Evolutionary conservation across 2,329 filamentous ascomycete genomes (phyloP).

Genomic region (Colletotrichum sidae): DNA sequence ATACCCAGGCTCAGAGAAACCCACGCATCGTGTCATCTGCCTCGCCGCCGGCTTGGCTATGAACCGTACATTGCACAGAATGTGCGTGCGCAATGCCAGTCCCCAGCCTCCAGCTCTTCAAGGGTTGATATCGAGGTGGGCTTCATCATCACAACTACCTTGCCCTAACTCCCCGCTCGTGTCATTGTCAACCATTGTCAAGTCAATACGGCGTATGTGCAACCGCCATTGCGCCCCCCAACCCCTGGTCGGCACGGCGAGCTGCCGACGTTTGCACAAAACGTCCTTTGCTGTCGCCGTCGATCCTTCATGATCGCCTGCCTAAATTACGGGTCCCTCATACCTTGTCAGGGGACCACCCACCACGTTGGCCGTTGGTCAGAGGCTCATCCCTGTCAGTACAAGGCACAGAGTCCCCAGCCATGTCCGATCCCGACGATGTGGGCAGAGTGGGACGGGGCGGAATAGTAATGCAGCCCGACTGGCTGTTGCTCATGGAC

Average conservation of each 20-base stretch:
- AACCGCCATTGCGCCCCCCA: conserved; percentile 5
- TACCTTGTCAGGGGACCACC: conserved; percentile 23
- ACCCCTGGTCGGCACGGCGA: conserved; percentile 25
- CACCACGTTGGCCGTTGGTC: conserved; percentile 33
- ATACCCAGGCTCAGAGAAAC: background rate
- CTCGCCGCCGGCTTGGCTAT: conserved; percentile 11
- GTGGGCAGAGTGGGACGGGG: conserved; percentile 33
- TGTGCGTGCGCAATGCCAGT: background rate
- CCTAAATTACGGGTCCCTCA: conserved; percentile 26
- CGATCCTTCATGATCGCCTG: conserved; percentile 32
- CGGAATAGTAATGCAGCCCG: conserved; percentile 26
- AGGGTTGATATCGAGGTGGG: background rate
- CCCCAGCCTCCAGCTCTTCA: conserved; percentile 3
- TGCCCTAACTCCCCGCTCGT: background rate
- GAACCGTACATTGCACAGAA: conserved; percentile 5
- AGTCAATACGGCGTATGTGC: conserved; percentile 19
- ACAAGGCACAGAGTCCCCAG: conserved; percentile 1
- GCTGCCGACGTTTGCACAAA: conserved; percentile 35
- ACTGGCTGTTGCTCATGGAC: conserved; percentile 28
- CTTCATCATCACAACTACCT: conserved; percentile 6
- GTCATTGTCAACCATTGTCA: background rate
- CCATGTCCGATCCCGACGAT: conserved; percentile 34
- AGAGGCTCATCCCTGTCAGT: background rate
- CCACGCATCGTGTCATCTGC: conserved; percentile 9
- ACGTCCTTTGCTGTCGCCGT: conserved; percentile 15